These are phyloP conservation scores for Suillus sp. DNA, from an alignment of 768 basidiomycete species.

Conservation along the genomic window DNA sequence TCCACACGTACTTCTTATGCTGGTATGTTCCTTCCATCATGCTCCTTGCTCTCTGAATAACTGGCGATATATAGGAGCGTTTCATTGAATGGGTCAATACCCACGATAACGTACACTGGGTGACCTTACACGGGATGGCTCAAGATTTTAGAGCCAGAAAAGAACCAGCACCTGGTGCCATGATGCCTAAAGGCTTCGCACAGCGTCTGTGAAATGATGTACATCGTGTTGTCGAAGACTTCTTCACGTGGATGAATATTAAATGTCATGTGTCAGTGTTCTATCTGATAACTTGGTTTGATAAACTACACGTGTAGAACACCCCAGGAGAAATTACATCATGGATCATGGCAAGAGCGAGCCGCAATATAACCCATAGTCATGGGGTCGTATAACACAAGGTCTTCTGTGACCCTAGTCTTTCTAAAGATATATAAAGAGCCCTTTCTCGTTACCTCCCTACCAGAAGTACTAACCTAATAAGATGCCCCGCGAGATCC, in stretches of 20 bases:
- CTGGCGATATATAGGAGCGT: slow-evolving; percentile 46
- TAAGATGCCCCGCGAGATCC: slow-evolving; percentile 52
- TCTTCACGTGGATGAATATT: slow-evolving; percentile 6
- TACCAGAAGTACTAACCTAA: not conserved
- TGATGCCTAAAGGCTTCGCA: slow-evolving; percentile 53
- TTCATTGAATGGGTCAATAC: slow-evolving; percentile 78
- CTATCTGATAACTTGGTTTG: not conserved
- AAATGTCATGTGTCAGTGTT: not conserved
- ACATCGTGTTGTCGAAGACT: slow-evolving; percentile 3
- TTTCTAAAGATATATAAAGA: slow-evolving; percentile 7
- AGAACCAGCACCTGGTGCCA: slow-evolving; percentile 48
- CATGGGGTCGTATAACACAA: not conserved
- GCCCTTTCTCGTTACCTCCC: too few relatives aligned
- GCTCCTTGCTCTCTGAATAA: not conserved
- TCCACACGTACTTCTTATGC: slow-evolving; percentile 74
- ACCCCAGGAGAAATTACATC: not conserved
- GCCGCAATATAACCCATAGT: not conserved
- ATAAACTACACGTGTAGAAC: slow-evolving; percentile 7
- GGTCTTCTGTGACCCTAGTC: not conserved
- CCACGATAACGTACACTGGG: slow-evolving; percentile 71
- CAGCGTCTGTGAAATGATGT: slow-evolving; percentile 8
- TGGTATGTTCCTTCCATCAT: slow-evolving; percentile 42
- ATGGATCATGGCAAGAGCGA: not conserved
- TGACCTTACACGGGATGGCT: slow-evolving; percentile 68
- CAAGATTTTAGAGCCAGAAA: slow-evolving; percentile 59